Evolutionary conservation across 148 eudicot genomes (phyloP).

Genomic region (Rhododendron henanense): DNA sequence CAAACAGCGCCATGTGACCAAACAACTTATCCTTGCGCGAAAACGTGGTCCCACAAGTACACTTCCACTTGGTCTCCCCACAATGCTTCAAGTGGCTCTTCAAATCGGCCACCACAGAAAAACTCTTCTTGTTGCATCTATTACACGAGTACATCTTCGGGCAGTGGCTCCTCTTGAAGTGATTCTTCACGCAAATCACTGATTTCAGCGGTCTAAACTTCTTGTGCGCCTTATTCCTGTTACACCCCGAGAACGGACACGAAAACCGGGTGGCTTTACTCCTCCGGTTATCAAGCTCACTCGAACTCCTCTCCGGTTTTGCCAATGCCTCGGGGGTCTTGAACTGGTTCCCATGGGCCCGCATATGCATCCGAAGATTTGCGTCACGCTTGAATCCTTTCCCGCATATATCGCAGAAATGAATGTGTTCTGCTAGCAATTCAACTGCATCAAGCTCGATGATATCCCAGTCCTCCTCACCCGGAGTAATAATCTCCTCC

Average conservation of each 20-base stretch:
- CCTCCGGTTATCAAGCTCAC: not conserved
- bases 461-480: slow-evolving; percentile 34
- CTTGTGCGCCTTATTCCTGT: slow-evolving; percentile 45
- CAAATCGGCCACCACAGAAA: slow-evolving; percentile 74
- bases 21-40: slow-evolving; percentile 75
- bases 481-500: not conserved
- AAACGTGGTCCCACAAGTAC: slow-evolving; percentile 68
- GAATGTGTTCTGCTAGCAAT: slow-evolving; percentile 66
- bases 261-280: slow-evolving; percentile 50
- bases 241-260: slow-evolving; percentile 68
- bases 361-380: slow-evolving; percentile 69
- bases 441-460: slow-evolving; percentile 69
- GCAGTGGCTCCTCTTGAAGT: slow-evolving; percentile 81
- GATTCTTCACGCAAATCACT: slow-evolving; percentile 70
- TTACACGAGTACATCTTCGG: slow-evolving; percentile 67
- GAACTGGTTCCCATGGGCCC: slow-evolving; percentile 61
- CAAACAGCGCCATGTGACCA: slow-evolving; percentile 66
- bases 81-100: slow-evolving; percentile 67
- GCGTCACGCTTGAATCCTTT: slow-evolving; percentile 74
- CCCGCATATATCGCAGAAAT: slow-evolving; percentile 69
- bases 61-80: slow-evolving; percentile 51
- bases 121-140: slow-evolving; percentile 61
- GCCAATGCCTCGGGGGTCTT: slow-evolving; percentile 53
- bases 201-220: slow-evolving; percentile 69
- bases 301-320: slow-evolving; percentile 33